Evolutionary conservation across 2,329 filamentous ascomycete species (phyloP), one percentile per base, ranked within the genome.

Genomic region (Phyllosticta capitalensis): DNA sequence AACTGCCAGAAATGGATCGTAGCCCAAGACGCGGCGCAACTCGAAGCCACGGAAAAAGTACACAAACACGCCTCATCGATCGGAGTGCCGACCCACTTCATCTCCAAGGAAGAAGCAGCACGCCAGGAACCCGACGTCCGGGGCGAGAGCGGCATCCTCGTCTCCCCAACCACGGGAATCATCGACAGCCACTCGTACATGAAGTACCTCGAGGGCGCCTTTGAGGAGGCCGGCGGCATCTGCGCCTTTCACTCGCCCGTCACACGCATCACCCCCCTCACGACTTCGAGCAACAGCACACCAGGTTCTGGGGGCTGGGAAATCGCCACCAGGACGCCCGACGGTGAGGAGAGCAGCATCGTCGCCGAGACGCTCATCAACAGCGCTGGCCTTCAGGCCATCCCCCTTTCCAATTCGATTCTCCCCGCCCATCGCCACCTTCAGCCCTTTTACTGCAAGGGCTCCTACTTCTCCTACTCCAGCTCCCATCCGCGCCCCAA

Each of bases 1-100:
- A 87, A 87, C 69, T 88, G 85, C 22, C 91, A 91, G 61, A 97
- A 96, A 77, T 96, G 92, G 92, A 88, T 97, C 67, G 89, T 97
- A 1, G 92, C 92, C 0, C 94, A 97, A 76, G 87, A 85, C 56
- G 79, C 79, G 1, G 76, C 75, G 53, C 89, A 97, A 76, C 81
- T 83, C 69, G 79, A 76, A n/a, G 83, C 83, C 1, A 52, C 82
- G 82, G 74, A 85, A 64, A 77, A 78, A 51, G 71, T 84, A 0
- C 80, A 85, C 67, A 71, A 76, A 1, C 81, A 83, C 62, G 78
- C 82, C 1, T 73, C 75, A 51, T 68, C 69, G 6, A 77, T 86
- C 51, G 79, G 76, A 19, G 87, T 95, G 0, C 89, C 90, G 0
- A 87, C 87, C 38, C 78, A 84, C 7, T 94, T 90, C 76, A 74